These are phyloP conservation scores for Xylariaceae sp. DNA, from an alignment of 2,329 filamentous ascomycete species.

Conservation along the genomic window DNA sequence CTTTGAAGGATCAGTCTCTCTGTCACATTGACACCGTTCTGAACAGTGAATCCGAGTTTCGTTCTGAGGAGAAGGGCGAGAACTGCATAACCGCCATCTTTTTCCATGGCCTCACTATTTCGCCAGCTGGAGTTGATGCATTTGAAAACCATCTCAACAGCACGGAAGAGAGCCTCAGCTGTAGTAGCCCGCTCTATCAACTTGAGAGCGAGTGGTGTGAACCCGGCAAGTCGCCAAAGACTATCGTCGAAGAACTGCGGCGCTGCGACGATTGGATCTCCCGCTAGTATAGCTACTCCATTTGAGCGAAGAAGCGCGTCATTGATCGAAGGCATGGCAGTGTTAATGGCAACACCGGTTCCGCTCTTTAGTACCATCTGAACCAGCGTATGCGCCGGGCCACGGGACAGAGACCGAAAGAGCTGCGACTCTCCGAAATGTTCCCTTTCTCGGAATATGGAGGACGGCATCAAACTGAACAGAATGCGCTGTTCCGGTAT, in stretches of 20 bases:
- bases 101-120: constrained; percentile 97
- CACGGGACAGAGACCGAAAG: constrained; percentile 71
- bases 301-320: constrained; percentile 80
- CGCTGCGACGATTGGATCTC: constrained; percentile 75
- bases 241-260: constrained; percentile 88
- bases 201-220: constrained; percentile 79
- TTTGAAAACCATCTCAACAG: constrained; percentile 80
- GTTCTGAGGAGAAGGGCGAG: constrained; percentile 79
- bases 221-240: constrained; percentile 89
- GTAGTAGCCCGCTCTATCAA: constrained; percentile 75
- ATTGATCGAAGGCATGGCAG: constrained; percentile 80
- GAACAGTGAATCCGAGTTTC: constrained; percentile 63
- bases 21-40: constrained; percentile 34
- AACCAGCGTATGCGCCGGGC: constrained; percentile 65
- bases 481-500: constrained; percentile 79
- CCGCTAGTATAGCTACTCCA: constrained; percentile 78
- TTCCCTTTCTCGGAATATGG: constrained; percentile 78
- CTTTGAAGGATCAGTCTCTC: constrained; percentile 46
- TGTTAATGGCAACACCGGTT: constrained; percentile 81
- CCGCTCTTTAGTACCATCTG: constrained; percentile 70
- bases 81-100: constrained; percentile 89
- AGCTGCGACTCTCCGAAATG: constrained; percentile 74
- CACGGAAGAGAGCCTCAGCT: constrained; percentile 67
- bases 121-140: constrained; percentile 90
- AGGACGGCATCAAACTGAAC: constrained; percentile 77